Evolutionary conservation across 2,329 filamentous ascomycete genomes (phyloP).

Genomic region (Xylariaceae sp.): DNA sequence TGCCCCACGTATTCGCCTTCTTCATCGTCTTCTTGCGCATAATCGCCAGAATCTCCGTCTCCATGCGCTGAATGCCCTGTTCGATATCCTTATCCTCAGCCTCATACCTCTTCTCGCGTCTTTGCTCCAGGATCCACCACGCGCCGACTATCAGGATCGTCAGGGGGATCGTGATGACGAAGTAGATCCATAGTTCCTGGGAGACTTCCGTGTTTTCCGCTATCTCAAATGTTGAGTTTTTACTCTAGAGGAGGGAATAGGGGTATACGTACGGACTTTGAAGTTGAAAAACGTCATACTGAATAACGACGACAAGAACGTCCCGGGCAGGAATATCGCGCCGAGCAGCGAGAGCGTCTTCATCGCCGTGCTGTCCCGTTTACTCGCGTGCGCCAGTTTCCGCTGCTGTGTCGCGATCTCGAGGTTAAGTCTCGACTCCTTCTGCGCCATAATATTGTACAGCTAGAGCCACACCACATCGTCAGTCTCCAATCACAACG

Average conservation of each 20-base stretch:
- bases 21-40: slow-evolving; percentile 54
- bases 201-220: slow-evolving; percentile 40
- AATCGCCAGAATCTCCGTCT: slow-evolving; percentile 51
- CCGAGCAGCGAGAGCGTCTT: slow-evolving; percentile 61
- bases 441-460: slow-evolving; percentile 62
- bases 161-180: slow-evolving; percentile 54
- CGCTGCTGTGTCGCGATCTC: slow-evolving; percentile 58
- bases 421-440: slow-evolving; percentile 58
- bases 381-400: slow-evolving; percentile 54
- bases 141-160: slow-evolving; percentile 49
- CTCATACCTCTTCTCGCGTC: slow-evolving; percentile 44
- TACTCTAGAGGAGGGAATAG: too few relatives aligned
- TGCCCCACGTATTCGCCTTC: slow-evolving; percentile 51
- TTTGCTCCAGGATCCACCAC: slow-evolving; percentile 52
- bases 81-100: slow-evolving; percentile 49
- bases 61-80: slow-evolving; percentile 51
- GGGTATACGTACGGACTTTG: slow-evolving; percentile 37
- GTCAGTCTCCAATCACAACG: slow-evolving; percentile 8
- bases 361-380: slow-evolving; percentile 59
- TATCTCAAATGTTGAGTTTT: too few relatives aligned
- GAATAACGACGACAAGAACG: slow-evolving; percentile 58
- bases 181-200: slow-evolving; percentile 57
- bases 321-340: slow-evolving; percentile 58
- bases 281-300: slow-evolving; percentile 65
- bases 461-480: slow-evolving; percentile 37